phyloP scores from a whole-genome alignment of 805 yeast genomes.

The Cyberlindnera mississippiensis region DNA sequence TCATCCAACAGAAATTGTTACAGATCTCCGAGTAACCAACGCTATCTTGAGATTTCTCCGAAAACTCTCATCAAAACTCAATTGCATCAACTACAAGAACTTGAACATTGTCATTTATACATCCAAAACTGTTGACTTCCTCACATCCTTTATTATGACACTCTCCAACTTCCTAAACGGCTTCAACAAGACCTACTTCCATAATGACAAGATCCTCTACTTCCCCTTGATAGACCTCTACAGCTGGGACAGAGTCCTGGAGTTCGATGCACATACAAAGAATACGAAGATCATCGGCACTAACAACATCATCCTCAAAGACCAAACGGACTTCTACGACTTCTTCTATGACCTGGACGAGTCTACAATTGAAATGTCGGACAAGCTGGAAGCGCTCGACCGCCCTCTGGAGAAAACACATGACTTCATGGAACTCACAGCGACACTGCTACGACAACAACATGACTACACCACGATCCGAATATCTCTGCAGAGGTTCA shows the following conservation, averaged over 20 bases:
- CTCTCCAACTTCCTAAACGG: conserved; percentile 38
- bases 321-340: conserved; percentile 54
- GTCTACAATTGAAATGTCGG: conserved; percentile 29
- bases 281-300: conserved; percentile 56
- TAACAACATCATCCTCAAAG: conserved; percentile 59
- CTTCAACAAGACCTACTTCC: conserved; percentile 40
- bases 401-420: conserved; percentile 20
- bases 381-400: conserved; percentile 13
- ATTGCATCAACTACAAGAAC: conserved; percentile 34
- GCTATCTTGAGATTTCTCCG: conserved; percentile 28
- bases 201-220: conserved; percentile 37
- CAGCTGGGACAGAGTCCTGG: conserved; percentile 42
- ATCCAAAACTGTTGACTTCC: conserved; percentile 35
- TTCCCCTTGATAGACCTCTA: conserved; percentile 64
- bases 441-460: conserved; percentile 14
- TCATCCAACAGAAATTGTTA: conserved; percentile 18
- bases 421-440: conserved; percentile 19
- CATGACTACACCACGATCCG: conserved; percentile 29
- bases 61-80: conserved; percentile 32
- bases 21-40: conserved; percentile 25
- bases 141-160: conserved; percentile 39
- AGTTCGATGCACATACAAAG: conserved; percentile 20
- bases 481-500: conserved; percentile 29
- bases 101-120: conserved; percentile 39
- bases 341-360: conserved; percentile 56